A percentile compares a stretch with the other conserved stretches of the same genome.
These are phyloP conservation scores for Schwanniomyces polymorphus DNA, from an alignment of 805 yeast genomes.

Conservation along the genomic window DNA sequence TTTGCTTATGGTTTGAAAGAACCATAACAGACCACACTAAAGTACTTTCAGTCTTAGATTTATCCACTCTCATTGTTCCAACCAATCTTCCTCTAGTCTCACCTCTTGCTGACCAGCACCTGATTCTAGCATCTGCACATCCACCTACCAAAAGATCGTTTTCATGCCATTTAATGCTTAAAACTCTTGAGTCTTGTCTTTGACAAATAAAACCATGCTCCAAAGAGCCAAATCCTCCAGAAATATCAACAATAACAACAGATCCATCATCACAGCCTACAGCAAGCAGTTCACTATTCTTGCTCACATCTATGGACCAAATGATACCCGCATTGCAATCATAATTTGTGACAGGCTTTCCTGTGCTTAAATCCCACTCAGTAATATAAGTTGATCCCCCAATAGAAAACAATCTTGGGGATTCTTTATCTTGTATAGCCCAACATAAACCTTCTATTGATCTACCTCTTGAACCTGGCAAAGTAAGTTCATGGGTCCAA, in stretches of 20 bases:
- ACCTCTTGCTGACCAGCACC: conserved; percentile 68
- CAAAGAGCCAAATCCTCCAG: conserved; percentile 81
- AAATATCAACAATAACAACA: conserved; percentile 78
- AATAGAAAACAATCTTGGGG: conserved; percentile 78
- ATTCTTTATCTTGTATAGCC: conserved; percentile 51
- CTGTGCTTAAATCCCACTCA: conserved; percentile 85
- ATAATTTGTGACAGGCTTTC: conserved; percentile 69
- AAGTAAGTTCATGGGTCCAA: conserved; percentile 74
- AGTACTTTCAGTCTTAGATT: conserved; percentile 80
- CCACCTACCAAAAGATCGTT: conserved; percentile 79
- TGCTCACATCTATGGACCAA: conserved; percentile 80
- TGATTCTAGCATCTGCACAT: conserved; percentile 89
- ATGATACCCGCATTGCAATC: conserved; percentile 93
- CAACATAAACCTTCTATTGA: conserved; percentile 90
- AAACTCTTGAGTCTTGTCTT: conserved; percentile 79
- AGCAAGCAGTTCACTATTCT: conserved; percentile 63
- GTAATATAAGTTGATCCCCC: conserved; percentile 92
- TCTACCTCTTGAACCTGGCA: conserved; percentile 79
- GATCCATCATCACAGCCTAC: conserved; percentile 96
- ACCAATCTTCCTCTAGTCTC: conserved; percentile 64
- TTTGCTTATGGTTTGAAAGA: conserved; percentile 62
- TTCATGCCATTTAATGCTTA: conserved; percentile 75
- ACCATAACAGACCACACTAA: conserved; percentile 84
- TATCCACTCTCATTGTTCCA: conserved; percentile 89
- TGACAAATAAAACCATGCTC: conserved; percentile 77